Conservation (phyloP, 176 grass and related monocot genomes). For the Oryza nivara region DNA sequence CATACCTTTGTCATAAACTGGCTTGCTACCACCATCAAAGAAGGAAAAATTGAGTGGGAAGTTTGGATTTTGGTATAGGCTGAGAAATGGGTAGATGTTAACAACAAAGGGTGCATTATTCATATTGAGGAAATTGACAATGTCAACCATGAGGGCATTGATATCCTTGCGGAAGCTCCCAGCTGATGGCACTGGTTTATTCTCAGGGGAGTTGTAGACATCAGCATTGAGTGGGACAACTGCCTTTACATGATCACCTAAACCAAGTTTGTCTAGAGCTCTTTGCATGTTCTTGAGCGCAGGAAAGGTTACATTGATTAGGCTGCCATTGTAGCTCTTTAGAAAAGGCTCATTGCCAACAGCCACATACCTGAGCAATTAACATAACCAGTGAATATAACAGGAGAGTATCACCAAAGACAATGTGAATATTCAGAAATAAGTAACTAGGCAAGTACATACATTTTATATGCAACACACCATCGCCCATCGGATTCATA, state of each 20-base stretch:
- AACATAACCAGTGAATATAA: conserved; percentile 29
- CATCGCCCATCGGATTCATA: conserved; percentile 11
- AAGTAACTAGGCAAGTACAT: not conserved
- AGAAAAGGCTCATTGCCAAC: conserved; percentile 93
- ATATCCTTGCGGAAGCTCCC: conserved; percentile 80
- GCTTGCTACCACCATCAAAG: conserved; percentile 60
- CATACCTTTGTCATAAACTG: conserved; percentile 67
- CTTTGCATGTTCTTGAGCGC: conserved; percentile 79
- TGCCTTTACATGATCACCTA: conserved; percentile 62
- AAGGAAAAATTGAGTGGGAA: conserved; percentile 85
- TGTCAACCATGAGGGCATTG: conserved; percentile 62
- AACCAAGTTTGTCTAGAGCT: conserved; percentile 66
- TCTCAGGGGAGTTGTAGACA: conserved; percentile 72
- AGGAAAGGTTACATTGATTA: conserved; percentile 75
- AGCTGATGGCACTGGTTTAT: conserved; percentile 75
- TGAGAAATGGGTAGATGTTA: conserved; percentile 87
- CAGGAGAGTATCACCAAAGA: not conserved
- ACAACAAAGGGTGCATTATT: conserved; percentile 78
- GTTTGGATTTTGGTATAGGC: conserved; percentile 70
- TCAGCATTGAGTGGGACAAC: conserved; percentile 79
- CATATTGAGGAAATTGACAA: conserved; percentile 72
- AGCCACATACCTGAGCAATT: conserved; percentile 73
- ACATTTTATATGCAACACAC: conserved; percentile 3
- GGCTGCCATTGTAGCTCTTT: conserved; percentile 67
- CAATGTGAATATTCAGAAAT: conserved; percentile 21